Percentiles rank a stretch among this genome's conserved stretches.
These are phyloP conservation scores for Aureobasidium leucospermi DNA, from an alignment of 2,329 filamentous ascomycete genomes.

Conservation along the genomic window DNA sequence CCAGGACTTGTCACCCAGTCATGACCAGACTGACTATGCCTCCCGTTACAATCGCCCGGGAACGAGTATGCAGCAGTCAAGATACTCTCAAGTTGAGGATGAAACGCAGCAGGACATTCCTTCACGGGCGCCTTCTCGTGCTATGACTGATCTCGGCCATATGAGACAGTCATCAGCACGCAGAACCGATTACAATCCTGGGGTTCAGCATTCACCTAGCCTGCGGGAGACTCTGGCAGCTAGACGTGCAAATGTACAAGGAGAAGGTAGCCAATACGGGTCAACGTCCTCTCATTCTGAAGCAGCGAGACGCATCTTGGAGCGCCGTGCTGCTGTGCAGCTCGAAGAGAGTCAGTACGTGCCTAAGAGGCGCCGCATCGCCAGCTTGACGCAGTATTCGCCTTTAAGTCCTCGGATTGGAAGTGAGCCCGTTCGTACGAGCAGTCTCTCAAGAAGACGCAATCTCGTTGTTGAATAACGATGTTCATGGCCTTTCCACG, in stretches of 20 bases:
- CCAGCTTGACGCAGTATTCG: conserved; percentile 12
- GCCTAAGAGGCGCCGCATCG: conserved; percentile 15
- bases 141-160: conserved; percentile 38
- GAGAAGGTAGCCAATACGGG: not conserved
- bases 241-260: conserved; percentile 15
- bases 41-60: conserved; percentile 25
- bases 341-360: conserved; percentile 9
- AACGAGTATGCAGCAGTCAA: conserved; percentile 32
- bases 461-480: conserved; percentile 18
- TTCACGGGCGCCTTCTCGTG: conserved; percentile 40
- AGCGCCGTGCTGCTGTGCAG: conserved; percentile 5
- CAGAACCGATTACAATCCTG: not conserved
- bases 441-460: conserved; percentile 17
- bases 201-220: conserved; percentile 16
- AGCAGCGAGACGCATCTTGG: conserved; percentile 5
- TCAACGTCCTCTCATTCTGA: not conserved
- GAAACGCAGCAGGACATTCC: conserved; percentile 33
- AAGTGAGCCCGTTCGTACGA: conserved; percentile 13
- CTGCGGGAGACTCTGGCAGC: conserved; percentile 19
- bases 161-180: conserved; percentile 12
- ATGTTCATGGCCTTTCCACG: conserved; percentile 7
- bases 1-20: conserved; percentile 6
- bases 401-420: conserved; percentile 16
- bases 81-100: conserved; percentile 23
- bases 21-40: conserved; percentile 15